Evolutionary conservation across 352 stramenopile genomes (phyloP).

Genomic region (Phytophthora litchii): DNA sequence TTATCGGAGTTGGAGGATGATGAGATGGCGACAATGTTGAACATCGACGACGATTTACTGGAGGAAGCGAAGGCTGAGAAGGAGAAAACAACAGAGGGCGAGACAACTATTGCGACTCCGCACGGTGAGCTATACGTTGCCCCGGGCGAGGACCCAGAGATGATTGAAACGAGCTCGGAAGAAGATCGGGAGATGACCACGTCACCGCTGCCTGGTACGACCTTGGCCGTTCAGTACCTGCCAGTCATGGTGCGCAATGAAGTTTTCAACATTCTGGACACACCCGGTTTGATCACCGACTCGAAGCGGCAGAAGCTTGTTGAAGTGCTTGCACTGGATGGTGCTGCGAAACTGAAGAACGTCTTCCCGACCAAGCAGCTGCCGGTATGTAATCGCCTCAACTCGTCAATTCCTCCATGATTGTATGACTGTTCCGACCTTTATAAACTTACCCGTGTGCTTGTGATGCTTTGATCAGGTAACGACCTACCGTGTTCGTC

Average conservation of each 20-base stretch:
- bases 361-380: constrained; percentile 82
- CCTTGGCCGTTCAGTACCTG: constrained; percentile 83
- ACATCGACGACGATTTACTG: constrained; percentile 56
- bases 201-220: constrained; percentile 91
- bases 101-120: constrained; percentile 27
- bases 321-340: constrained; percentile 76
- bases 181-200: constrained; percentile 85
- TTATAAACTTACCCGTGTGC: neutral
- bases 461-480: constrained; percentile 39
- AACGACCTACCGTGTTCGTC: constrained; percentile 70
- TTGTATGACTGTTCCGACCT: neutral
- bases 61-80: constrained; percentile 15
- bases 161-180: constrained; percentile 70
- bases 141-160: constrained; percentile 63
- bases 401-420: too few relatives aligned
- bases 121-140: constrained; percentile 55
- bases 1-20: constrained; percentile 58
- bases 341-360: constrained; percentile 66
- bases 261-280: constrained; percentile 84
- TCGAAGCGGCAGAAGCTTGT: constrained; percentile 79
- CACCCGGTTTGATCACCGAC: constrained; percentile 79
- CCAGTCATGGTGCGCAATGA: constrained; percentile 83
- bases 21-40: constrained; percentile 52
- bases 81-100: constrained; percentile 17
- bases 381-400: constrained; percentile 40